Evolutionary conservation across 495 filamentous ascomycete genomes (phyloP), one percentile per base, ranked within the genome.

Genomic region (Aspergillus asperescens): DNA sequence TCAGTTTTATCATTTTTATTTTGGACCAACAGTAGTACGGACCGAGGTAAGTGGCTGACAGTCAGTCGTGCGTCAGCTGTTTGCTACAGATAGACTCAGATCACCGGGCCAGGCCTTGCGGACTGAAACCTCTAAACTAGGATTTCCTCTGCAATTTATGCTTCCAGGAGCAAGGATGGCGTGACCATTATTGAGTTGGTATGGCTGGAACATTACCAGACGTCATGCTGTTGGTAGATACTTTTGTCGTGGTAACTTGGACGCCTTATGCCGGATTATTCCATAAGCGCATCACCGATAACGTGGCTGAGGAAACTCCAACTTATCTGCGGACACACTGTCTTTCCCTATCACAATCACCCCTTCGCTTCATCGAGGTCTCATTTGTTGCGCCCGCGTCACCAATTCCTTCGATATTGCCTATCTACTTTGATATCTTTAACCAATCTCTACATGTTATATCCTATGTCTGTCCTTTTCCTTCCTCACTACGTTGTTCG

Each of bases 311-410:
- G 12, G 37, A 39, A 28, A 20, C 43, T 35, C 32, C 3, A 16
- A 12, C 16, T 32, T 47, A 34, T 35, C 29, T 35, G 28, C 44
- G 49, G 55, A 34, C 55, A 57, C 55, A 53, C 51, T 54, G 56
- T 31, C 47, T 48, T 29, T 59, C 52, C 49, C 45, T 40, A 52
- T 46, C 40, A 27, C 45, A 32, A 52, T 46, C 40, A 27, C 27
- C 24, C 27, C 23, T 42, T 48, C 38, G 19, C 24, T 48, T 15
- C 44, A 5, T 46, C 43, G n/a, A 46, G 12, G 16, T 40, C 31
- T 24, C 34, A 34, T 28, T 25, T 47, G 23, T 51, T 27, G 40
- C 27, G 45, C 39, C 38, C 32, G 32, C 27, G 47, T 28, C 39
- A 23, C 23, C 23, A 35, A 24, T 34, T 34, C 22, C 7, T 7